Conservation (phyloP, 225 moss, liverwort and hornwort genomes). For the Ulota crispa region DNA sequence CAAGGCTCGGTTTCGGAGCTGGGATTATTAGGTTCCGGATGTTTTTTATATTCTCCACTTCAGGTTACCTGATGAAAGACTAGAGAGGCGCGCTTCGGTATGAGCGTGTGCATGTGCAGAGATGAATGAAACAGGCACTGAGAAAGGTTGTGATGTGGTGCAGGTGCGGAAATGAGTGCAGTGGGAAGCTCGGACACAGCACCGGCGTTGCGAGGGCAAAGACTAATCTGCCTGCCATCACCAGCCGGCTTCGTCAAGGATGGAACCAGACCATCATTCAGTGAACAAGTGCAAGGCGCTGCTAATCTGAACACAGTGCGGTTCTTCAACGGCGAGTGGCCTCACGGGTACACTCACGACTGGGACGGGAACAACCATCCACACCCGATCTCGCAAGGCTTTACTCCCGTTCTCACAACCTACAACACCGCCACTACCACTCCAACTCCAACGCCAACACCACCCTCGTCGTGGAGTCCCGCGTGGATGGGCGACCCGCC, state of each 20-base stretch:
- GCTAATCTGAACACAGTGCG: conserved; percentile 8
- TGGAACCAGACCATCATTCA: conserved; percentile 29
- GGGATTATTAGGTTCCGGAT: background rate
- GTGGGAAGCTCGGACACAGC: conserved; percentile 50
- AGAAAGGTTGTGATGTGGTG: background rate
- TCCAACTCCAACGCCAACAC: background rate
- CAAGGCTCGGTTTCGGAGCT: background rate
- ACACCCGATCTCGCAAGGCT: conserved; percentile 11
- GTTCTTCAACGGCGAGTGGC: conserved; percentile 43
- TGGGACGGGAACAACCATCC: conserved; percentile 40
- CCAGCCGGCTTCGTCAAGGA: conserved; percentile 33
- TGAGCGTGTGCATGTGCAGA: background rate
- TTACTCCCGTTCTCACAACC: conserved; percentile 8
- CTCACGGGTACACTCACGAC: conserved; percentile 43
- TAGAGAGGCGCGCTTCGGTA: background rate
- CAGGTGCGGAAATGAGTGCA: conserved; percentile 40
- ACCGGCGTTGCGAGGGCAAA: conserved; percentile 33
- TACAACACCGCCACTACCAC: background rate
- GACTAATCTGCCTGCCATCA: conserved; percentile 25
- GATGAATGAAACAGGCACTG: background rate
- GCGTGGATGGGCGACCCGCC: conserved; percentile 19
- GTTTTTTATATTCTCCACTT: background rate
- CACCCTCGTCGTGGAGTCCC: conserved; percentile 31
- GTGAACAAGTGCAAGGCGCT: conserved; percentile 31
- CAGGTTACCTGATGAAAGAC: background rate